These are phyloP conservation scores for Chenopodium berlandieri DNA, from an alignment of 148 eudicot species.

Conservation along the genomic window DNA sequence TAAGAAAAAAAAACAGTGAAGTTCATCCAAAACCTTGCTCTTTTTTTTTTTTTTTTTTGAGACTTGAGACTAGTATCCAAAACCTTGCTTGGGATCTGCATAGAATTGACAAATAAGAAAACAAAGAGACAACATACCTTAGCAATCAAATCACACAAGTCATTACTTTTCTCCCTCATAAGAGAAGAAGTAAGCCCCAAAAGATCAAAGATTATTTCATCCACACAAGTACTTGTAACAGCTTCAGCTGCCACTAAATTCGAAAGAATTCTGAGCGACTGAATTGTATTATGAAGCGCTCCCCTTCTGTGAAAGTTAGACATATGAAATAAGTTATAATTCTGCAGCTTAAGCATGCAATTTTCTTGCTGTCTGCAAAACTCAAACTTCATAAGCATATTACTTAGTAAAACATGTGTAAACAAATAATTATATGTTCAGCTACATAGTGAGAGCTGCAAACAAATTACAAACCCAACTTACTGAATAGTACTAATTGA, in stretches of 20 bases:
- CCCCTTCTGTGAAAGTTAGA: constrained; percentile 36
- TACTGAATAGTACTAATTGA: too few species aligned
- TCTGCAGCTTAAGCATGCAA: not conserved
- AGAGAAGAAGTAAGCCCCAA: constrained; percentile 55
- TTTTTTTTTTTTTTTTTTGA: too few species aligned
- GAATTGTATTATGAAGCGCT: constrained; percentile 48
- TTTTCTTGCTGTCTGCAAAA: not conserved
- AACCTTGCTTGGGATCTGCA: not conserved
- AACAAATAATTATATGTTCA: too few species aligned
- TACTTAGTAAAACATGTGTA: not conserved
- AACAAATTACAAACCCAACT: not conserved
- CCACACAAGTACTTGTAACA: constrained; percentile 45
- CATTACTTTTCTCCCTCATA: constrained; percentile 43
- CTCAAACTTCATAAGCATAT: not conserved
- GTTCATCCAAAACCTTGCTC: too few species aligned
- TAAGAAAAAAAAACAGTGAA: not conserved
- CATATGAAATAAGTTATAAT: not conserved
- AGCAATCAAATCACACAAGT: constrained; percentile 56
- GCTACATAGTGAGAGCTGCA: not conserved
- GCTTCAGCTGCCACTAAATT: constrained; percentile 82
- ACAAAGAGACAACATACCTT: constrained; percentile 44
- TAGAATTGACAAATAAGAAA: not conserved
- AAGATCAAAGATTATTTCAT: constrained; percentile 68
- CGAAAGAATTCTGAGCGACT: constrained; percentile 75
- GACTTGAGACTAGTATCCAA: too few species aligned